Base-by-base conservation (phyloP, 495 filamentous ascomycete genomes). In the Margaritispora aquatica region DNA sequence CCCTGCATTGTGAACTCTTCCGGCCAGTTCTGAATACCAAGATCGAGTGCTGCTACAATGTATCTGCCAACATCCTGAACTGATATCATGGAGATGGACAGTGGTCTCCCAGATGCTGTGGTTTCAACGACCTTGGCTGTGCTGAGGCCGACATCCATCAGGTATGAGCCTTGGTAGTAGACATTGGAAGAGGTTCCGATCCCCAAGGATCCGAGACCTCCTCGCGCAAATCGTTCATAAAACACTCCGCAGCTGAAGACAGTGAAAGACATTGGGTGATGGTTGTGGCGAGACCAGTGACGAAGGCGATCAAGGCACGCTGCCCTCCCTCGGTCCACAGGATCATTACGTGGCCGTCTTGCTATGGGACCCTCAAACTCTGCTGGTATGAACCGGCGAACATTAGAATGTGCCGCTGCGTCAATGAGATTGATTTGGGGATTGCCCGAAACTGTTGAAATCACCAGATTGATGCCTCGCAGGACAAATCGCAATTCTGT, bases 191-290 rank as follows among this genome's bases (percentile, higher is more conserved):
- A 68, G 19, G 66, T 56, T 9, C 85, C 84, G 31, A 90, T 83
- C 2, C 74, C 69, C 53, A 76, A 77, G 2, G 71, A 68, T 21
- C 70, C 70, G 51, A 91, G 71, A 2, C 88, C 88, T 11, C 81
- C 82, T 11, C 81, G 83, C 9, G 75, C 79, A 67, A 91, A 90
- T 11, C 87, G 75, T 65, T 91, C 88, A 74, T 88, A 89, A 63
- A 90, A 83, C n/a, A 89, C 66, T 34, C 88, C 88, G 66, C 88
- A 91, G 1, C 80, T 79, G 61, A 91, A 89, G 34, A 84, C 75
- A 2, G 86, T 86, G 57, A 77, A 88, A 44, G 81, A 72, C 73
- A 89, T 83, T 22, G 67, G 63, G 58, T 79, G 70, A 7, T 68
- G 65, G 19, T 62, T 66, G 23, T 74, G 75, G 20, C 68, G 68